Evolutionary conservation across 192 early-diverging fungal species (phyloP), one percentile per base, ranked within the genome.

Genomic region (Phycomyces nitens): DNA sequence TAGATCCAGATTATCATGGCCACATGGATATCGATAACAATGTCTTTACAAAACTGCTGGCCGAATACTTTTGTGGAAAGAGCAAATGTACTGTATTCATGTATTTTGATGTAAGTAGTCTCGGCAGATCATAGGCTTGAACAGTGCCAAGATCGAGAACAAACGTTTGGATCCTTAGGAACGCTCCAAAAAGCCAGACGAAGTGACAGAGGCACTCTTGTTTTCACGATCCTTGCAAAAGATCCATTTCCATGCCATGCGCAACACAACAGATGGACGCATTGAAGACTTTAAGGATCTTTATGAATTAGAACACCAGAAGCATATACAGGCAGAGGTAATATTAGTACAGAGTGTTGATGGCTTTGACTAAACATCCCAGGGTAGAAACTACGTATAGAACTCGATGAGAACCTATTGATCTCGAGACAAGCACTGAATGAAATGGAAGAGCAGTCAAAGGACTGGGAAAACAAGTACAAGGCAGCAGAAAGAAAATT

Each of bases 31-130:
- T 18, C 3, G 44, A 47, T 18, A 47, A 47, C 2, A 47, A 47
- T 47, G 4, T 47, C 1, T 18, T 47, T 14, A 47, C 44, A 2
- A 47, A 47, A 47, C 44, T 47, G 3, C 11, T 47, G 12, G 3
- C 44, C 3, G 44, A 47, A 47, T 47, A 47, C 12, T 47, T 47
- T 47, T 47, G 44, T 47, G 44, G 44, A 14, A 47, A 47, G 44
- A 47, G 44, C 18, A 47, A 47, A 47, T 47, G 44, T 18, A 47
- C 12, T 47, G 11, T 11, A 18, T 47, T 47, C 12, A 47, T 47
- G 44, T 18, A 47, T 47, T 47, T 47, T 47, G 44, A 47, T 47
- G 44, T 47, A 47, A 47, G 44, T 34, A 34, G 29, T 34, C 29
- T n/a, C n/a, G n/a, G n/a, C n/a, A n/a, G n/a, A n/a, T n/a, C n/a